A percentile compares a stretch with the other conserved stretches of the same genome.
Evolutionary conservation across 345 rosid species (phyloP).

Genomic region (Lepidium aucheri): DNA sequence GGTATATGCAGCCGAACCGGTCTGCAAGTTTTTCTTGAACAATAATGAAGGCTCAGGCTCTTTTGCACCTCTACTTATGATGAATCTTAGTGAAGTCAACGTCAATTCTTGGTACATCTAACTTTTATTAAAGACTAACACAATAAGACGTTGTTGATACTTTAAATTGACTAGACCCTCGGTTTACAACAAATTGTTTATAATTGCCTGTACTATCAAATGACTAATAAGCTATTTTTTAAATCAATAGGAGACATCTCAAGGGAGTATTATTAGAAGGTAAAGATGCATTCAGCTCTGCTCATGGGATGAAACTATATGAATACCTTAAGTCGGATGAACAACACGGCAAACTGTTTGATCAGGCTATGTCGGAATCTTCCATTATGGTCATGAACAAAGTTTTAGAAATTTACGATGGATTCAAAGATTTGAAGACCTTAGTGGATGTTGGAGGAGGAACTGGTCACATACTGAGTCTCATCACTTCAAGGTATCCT

Average conservation of each 20-base stretch:
- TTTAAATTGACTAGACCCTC: too few relatives aligned
- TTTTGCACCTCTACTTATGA: not conserved
- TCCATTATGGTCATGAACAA: constrained; percentile 31
- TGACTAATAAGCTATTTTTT: not conserved
- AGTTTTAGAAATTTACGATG: constrained; percentile 33
- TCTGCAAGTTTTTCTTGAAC: not conserved
- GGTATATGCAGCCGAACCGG: not conserved
- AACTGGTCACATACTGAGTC: constrained; percentile 29
- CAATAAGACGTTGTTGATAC: too few relatives aligned
- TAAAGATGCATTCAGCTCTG: constrained; percentile 36
- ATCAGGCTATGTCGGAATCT: constrained; percentile 35
- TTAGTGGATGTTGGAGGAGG: constrained; percentile 27
- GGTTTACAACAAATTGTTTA: too few relatives aligned
- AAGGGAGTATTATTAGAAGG: constrained; percentile 29
- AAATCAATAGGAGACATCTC: constrained; percentile 13
- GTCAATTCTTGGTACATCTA: not conserved
- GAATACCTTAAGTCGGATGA: constrained; percentile 33
- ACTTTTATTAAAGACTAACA: too few relatives aligned
- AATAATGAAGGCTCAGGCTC: not conserved
- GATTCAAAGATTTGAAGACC: constrained; percentile 35
- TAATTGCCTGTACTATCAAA: not conserved
- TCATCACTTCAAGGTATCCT: constrained; percentile 40
- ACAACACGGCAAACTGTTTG: constrained; percentile 33
- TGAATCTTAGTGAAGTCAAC: not conserved
- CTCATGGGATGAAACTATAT: constrained; percentile 40